Percentiles rank a stretch among this genome's conserved stretches.
Conservation (phyloP, 305 asterid genomes). For the Euphrasia arctica region DNA sequence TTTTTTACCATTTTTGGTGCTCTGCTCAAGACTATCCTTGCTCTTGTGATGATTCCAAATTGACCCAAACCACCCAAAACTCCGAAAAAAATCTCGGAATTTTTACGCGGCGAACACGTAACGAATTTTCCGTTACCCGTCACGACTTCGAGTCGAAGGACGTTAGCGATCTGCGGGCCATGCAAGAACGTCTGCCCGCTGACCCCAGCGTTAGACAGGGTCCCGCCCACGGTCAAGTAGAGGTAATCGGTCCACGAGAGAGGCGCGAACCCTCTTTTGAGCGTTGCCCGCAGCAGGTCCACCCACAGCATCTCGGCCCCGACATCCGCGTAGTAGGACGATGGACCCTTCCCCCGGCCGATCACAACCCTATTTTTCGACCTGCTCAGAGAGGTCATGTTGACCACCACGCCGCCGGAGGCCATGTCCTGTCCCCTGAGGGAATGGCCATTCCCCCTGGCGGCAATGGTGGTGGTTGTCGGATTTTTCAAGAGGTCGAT, state of each 20-base stretch:
- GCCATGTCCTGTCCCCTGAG: background rate
- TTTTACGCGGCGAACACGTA: background rate
- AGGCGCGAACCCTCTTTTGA: background rate
- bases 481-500: background rate
- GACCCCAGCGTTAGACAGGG: background rate
- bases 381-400: background rate
- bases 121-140: background rate
- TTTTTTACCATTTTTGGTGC: background rate
- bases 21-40: background rate
- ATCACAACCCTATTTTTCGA: background rate
- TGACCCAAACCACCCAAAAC: constrained; percentile 1
- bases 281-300: background rate
- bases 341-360: background rate
- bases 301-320: background rate
- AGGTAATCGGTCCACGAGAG: background rate
- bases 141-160: background rate
- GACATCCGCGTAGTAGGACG: background rate
- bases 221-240: background rate
- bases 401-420: constrained; percentile 3
- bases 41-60: background rate
- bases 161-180: background rate
- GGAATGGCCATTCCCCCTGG: background rate
- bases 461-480: background rate
- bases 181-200: background rate
- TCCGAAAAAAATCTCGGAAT: background rate